phyloP scores from a whole-genome alignment of 2,329 filamentous ascomycete genomes.

The Paraphoma sp. region DNA sequence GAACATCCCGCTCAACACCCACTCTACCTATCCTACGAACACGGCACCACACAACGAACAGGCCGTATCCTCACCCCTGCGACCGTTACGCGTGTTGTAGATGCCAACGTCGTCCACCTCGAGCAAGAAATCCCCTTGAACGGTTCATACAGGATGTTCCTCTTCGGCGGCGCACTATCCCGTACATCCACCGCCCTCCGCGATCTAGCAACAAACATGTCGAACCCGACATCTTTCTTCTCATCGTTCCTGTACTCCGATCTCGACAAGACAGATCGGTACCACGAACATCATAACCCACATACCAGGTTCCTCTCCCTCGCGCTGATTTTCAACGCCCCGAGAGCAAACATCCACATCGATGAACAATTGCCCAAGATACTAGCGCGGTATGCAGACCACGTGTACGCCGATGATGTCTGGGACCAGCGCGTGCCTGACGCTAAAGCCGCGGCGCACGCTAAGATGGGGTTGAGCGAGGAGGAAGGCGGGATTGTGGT shows the following conservation, averaged over 20 bases:
- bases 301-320: constrained; percentile 84
- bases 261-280: constrained; percentile 54
- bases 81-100: constrained; percentile 83
- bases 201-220: constrained; percentile 72
- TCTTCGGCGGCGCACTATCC: constrained; percentile 77
- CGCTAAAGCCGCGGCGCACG: constrained; percentile 77
- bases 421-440: constrained; percentile 74
- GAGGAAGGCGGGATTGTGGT: constrained; percentile 80
- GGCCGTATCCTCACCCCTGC: constrained; percentile 79
- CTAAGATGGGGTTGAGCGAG: constrained; percentile 82
- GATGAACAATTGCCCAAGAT: constrained; percentile 71
- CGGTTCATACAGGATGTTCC: constrained; percentile 83
- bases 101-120: constrained; percentile 87
- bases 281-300: constrained; percentile 84
- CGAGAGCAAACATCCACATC: constrained; percentile 75
- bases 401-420: constrained; percentile 86
- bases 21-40: constrained; percentile 68
- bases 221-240: constrained; percentile 75
- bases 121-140: constrained; percentile 91
- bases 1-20: constrained; percentile 74
- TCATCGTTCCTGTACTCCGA: constrained; percentile 69
- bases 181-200: constrained; percentile 67
- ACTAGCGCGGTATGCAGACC: constrained; percentile 77
- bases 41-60: constrained; percentile 67
- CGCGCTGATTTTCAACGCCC: constrained; percentile 74